A percentile compares a stretch with the other conserved stretches of the same genome.
phyloP scores from a whole-genome alignment of 2,329 filamentous ascomycete species.

The Fusarium agapanthi region DNA sequence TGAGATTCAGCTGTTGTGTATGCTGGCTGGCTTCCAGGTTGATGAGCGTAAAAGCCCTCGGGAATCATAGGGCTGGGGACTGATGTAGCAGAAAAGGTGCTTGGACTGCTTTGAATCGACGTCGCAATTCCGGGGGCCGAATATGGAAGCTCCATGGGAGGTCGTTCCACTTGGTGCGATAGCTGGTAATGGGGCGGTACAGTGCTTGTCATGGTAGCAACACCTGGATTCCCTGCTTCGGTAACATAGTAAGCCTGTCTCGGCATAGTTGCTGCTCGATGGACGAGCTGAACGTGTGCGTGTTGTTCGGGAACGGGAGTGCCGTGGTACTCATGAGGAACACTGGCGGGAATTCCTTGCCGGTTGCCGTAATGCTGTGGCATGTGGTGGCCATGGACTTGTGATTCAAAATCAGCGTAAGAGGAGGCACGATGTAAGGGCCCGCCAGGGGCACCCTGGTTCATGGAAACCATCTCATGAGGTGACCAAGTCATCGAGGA shows the following conservation, averaged over 20 bases:
- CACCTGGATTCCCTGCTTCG: conserved; percentile 68
- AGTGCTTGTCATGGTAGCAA: conserved; percentile 67
- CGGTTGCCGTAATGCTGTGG: conserved; percentile 53
- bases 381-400: conserved; percentile 52
- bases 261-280: conserved; percentile 58
- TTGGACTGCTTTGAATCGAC: conserved; percentile 67
- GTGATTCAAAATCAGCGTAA: conserved; percentile 63
- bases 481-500: conserved; percentile 62
- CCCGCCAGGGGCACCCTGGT: conserved; percentile 48
- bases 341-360: conserved; percentile 56
- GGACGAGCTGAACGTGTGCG: conserved; percentile 56
- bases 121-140: conserved; percentile 57
- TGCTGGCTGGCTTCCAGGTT: conserved; percentile 56
- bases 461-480: conserved; percentile 52
- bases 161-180: conserved; percentile 57
- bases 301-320: conserved; percentile 55
- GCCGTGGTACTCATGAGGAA: conserved; percentile 55
- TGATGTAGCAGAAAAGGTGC: conserved; percentile 64
- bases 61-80: conserved; percentile 63
- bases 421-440: conserved; percentile 62
- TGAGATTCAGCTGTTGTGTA: conserved; percentile 60
- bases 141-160: conserved; percentile 61
- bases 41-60: conserved; percentile 67
- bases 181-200: conserved; percentile 62
- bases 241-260: conserved; percentile 65